Conservation (phyloP, 75 land plant genomes). For the Gnetum montanum region DNA sequence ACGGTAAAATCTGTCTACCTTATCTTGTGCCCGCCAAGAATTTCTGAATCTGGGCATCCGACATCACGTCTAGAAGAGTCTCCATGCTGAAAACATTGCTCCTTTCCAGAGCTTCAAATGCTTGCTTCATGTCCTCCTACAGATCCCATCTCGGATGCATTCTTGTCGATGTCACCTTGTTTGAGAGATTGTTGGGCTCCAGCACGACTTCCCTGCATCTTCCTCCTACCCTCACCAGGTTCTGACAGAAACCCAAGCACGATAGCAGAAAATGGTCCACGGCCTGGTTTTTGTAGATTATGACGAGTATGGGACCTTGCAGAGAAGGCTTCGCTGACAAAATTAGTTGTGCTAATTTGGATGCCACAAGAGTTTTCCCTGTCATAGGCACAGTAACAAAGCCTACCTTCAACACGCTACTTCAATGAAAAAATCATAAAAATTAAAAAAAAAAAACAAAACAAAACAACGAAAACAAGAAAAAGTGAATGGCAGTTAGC, state of each 20-base stretch:
- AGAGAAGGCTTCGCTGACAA: constrained; percentile 12
- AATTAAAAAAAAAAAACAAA: no score
- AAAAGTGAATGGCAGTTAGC: no score
- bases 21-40: no score
- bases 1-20: background rate
- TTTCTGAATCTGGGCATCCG: background rate
- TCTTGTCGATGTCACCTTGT: background rate
- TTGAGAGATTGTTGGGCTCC: background rate
- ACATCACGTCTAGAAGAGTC: background rate
- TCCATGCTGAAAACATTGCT: background rate
- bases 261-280: constrained; percentile 17
- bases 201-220: constrained; percentile 6
- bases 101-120: background rate
- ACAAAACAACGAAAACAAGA: no score
- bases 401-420: no score
- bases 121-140: background rate
- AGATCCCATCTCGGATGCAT: background rate
- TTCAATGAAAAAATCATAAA: no score
- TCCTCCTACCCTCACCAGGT: constrained; percentile 20
- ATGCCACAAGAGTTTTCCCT: background rate
- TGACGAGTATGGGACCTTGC: constrained; percentile 14
- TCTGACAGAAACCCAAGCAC: constrained; percentile 8
- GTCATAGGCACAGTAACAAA: no score
- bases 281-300: constrained; percentile 16
- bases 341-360: constrained; percentile 7